Conservation (phyloP, 805 yeast genomes). For the Lachancea nothofagi region DNA sequence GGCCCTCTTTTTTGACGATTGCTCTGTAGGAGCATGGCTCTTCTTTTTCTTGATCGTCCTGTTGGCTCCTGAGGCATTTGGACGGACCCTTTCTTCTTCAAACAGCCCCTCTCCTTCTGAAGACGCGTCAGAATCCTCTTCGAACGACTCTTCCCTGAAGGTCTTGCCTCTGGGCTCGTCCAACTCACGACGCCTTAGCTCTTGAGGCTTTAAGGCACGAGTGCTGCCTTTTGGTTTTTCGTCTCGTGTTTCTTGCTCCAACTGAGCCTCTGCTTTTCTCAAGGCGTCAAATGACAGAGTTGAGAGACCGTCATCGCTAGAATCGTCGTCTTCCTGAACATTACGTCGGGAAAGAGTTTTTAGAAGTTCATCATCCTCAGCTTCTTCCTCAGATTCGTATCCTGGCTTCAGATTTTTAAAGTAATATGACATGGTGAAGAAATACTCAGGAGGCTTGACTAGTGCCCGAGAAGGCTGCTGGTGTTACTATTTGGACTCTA, state of each 20-base stretch:
- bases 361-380: conserved; percentile 24
- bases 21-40: conserved; percentile 87
- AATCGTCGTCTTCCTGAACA: conserved; percentile 8
- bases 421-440: conserved; percentile 27
- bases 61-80: background rate
- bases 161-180: conserved; percentile 4
- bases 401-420: conserved; percentile 30
- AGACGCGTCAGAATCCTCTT: conserved; percentile 16
- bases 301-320: conserved; percentile 43
- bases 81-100: conserved; percentile 34
- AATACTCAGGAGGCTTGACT: background rate
- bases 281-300: conserved; percentile 62
- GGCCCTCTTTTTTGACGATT: conserved; percentile 68
- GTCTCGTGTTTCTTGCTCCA: conserved; percentile 32
- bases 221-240: conserved; percentile 4
- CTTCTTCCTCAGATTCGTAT: conserved; percentile 28
- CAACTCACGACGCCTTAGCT: conserved; percentile 2
- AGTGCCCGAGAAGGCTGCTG: no score
- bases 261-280: conserved; percentile 46
- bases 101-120: conserved; percentile 32
- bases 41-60: conserved; percentile 34
- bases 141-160: conserved; percentile 17
- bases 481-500: background rate
- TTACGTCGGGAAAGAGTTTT: conserved; percentile 32
- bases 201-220: background rate